These are phyloP conservation scores for Sporothrix brasiliensis DNA, from an alignment of 2,329 filamentous ascomycete species.

Conservation along the genomic window DNA sequence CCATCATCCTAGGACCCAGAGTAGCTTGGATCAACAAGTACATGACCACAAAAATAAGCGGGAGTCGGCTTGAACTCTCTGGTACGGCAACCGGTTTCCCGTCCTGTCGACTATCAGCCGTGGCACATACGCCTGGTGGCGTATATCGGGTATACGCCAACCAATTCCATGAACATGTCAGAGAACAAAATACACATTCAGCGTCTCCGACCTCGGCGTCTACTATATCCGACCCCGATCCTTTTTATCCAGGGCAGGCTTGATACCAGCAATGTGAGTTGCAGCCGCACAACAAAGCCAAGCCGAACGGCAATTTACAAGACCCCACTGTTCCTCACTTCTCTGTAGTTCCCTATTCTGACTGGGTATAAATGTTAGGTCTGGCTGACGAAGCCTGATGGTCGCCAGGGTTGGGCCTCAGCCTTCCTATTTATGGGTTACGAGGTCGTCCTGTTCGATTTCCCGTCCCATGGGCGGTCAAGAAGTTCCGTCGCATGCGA, in stretches of 20 bases:
- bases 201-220: constrained; percentile 19
- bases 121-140: constrained; percentile 9
- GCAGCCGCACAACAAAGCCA: not conserved
- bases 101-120: not conserved
- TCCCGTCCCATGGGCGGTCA: constrained; percentile 47
- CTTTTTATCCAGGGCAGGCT: constrained; percentile 46
- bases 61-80: not conserved
- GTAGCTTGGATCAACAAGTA: not conserved
- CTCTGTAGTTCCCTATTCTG: not conserved
- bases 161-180: not conserved
- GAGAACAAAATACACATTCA: constrained; percentile 25
- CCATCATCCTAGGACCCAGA: not conserved
- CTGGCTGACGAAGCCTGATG: constrained; percentile 53
- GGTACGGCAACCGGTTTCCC: not conserved
- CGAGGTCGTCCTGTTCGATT: constrained; percentile 50
- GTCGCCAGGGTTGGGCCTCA: constrained; percentile 50
- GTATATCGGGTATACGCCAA: not conserved
- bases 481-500: constrained; percentile 19
- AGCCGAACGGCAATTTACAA: not conserved
- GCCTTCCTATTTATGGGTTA: constrained; percentile 50
- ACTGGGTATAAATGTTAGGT: constrained; percentile 38
- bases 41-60: not conserved
- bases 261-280: constrained; percentile 43
- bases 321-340: too few species aligned
- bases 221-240: constrained; percentile 36